Conservation (phyloP, 371 early-diverging fungal species). For the Mucor circinelloides region DNA sequence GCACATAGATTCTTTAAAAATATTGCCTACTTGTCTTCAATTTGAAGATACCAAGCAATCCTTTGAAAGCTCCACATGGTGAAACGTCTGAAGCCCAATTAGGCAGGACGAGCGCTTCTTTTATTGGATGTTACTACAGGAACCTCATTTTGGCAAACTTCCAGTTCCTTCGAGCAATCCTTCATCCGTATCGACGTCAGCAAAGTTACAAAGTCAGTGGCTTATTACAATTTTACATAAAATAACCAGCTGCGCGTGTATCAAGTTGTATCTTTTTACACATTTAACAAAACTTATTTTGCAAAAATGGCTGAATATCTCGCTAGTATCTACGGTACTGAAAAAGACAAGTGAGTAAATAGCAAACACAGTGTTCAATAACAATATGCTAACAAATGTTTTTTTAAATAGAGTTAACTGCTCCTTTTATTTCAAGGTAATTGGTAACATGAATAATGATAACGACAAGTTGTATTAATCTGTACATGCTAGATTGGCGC, state of each 20-base stretch:
- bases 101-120: neutral
- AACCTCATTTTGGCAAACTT: neutral
- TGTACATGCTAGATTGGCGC: slow-evolving; percentile 79
- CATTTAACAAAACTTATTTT: neutral
- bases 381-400: neutral
- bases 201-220: slow-evolving; percentile 2
- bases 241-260: neutral
- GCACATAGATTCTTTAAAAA: too few species aligned
- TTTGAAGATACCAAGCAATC: too few species aligned
- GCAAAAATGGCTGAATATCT: slow-evolving; percentile 81
- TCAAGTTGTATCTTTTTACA: neutral
- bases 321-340: slow-evolving; percentile 93
- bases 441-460: neutral
- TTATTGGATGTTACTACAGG: neutral
- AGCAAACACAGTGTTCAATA: neutral
- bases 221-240: slow-evolving; percentile 9
- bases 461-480: neutral
- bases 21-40: too few species aligned
- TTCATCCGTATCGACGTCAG: slow-evolving; percentile 5
- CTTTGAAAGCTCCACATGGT: neutral
- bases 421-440: slow-evolving; percentile 94
- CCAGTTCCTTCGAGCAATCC: neutral
- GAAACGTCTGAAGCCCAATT: neutral
- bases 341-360: slow-evolving; percentile 86
- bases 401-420: slow-evolving; percentile 85